Evolutionary conservation across 2,329 filamentous ascomycete species (phyloP), one percentile per base, ranked within the genome.

Genomic region (Stagonosporopsis rhizophila): DNA sequence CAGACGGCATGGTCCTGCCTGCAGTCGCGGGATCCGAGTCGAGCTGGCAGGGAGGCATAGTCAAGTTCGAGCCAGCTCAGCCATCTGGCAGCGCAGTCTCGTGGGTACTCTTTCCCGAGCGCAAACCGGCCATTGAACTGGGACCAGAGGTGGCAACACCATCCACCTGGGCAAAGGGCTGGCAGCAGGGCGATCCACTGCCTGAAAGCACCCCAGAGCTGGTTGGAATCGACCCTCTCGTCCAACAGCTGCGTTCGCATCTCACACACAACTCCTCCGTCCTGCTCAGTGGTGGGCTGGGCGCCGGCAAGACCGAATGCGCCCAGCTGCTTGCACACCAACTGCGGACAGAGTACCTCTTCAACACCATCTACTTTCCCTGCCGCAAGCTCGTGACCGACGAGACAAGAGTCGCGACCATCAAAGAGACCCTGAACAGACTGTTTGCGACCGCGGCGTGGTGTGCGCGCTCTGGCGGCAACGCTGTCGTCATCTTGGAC

Each of bases 401-500:
- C 58, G 95, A 99, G 74, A 96, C 89, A 35, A 85, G 94, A 55
- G 87, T 97, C 14, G 90, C 92, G 2, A 91, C 90, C 0, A 91
- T 99, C 77, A 97, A 96, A 70, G 94, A 98, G 69, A 95, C 87
- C 0, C 78, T 99, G 5, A 88, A 86, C 46, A 86, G 92, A 15
- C 77, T 96, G 2, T 98, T 99, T 73, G 92, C 95, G 81, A 85
- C 87, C 19, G 95, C 95, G 3, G 89, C 90, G 38, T 99, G 95
- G 95, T 92, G 91, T 34, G 91, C 94, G 32, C 85, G 94, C 57
- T 83, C 95, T 0, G 93, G 92, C 20, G 95, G 95, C 4, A 88
- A 87, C 60, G 86, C 93, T 0, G 74, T 98, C 2, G 90, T 99
- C 19, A 86, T 99, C 44, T 81, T 99, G 1, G 95, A 99, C 70